These are phyloP conservation scores for Cryptococcus sp. DNA, from an alignment of 1,284 basidiomycete species.

Conservation along the genomic window DNA sequence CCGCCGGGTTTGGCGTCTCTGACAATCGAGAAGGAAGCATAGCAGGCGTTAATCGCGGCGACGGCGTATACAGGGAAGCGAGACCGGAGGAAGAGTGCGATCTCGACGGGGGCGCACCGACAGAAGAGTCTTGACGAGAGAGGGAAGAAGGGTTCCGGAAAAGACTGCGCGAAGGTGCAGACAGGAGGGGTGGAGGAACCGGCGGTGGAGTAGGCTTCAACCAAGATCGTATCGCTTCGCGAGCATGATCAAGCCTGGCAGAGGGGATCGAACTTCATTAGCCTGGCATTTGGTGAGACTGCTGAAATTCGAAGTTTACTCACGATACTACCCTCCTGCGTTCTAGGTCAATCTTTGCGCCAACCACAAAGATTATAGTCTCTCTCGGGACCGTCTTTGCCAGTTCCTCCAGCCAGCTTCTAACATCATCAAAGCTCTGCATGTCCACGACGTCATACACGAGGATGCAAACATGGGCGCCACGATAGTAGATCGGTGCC, in stretches of 20 bases:
- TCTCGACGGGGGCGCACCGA: constrained; percentile 5
- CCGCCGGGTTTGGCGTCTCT: neutral
- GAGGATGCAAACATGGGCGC: constrained; percentile 57
- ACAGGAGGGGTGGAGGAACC: constrained; percentile 20
- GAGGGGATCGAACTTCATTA: neutral
- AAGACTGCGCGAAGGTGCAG: constrained; percentile 25
- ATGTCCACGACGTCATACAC: constrained; percentile 61
- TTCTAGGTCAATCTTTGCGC: constrained; percentile 48
- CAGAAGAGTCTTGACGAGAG: constrained; percentile 12
- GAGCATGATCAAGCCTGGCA: constrained; percentile 39
- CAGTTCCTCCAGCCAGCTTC: constrained; percentile 82
- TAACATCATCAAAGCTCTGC: constrained; percentile 84
- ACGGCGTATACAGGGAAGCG: constrained; percentile 1
- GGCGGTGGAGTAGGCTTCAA: constrained; percentile 28
- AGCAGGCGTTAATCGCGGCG: neutral
- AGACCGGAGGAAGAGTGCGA: constrained; percentile 32
- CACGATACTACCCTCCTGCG: constrained; percentile 36
- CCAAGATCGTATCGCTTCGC: constrained; percentile 38
- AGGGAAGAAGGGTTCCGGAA: constrained; percentile 35
- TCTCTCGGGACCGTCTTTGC: constrained; percentile 45
- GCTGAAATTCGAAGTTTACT: constrained; percentile 14
- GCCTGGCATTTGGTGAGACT: neutral
- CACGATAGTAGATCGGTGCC: constrained; percentile 66
- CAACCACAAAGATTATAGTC: constrained; percentile 51
- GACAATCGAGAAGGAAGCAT: neutral